phyloP scores from a whole-genome alignment of 805 yeast species.

The Schizosaccharomyces japonicus region DNA sequence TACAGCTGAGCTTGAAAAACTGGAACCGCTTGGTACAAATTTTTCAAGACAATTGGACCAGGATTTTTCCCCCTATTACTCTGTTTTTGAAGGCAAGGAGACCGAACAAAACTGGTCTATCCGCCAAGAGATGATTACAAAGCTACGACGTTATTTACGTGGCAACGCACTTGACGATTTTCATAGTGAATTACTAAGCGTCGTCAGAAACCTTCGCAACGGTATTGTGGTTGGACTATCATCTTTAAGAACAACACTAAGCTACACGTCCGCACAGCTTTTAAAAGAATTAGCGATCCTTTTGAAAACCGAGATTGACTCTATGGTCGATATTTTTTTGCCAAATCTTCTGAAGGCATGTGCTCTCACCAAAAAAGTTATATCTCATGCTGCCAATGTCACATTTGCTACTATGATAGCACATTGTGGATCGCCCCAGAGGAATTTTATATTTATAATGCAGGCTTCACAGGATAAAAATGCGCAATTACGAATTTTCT shows the following conservation, averaged over 20 bases:
- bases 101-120: conserved; percentile 68
- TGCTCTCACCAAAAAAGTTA: conserved; percentile 37
- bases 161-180: conserved; percentile 27
- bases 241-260: conserved; percentile 67
- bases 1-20: not conserved
- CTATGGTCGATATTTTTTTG: conserved; percentile 26
- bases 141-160: conserved; percentile 34
- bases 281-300: conserved; percentile 32
- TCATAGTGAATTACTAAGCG: conserved; percentile 17
- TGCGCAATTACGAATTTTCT: conserved; percentile 41
- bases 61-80: conserved; percentile 10
- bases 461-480: conserved; percentile 43
- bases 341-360: conserved; percentile 29
- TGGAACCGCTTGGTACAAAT: not conserved
- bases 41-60: not conserved
- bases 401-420: conserved; percentile 21
- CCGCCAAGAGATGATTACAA: conserved; percentile 39
- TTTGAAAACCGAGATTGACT: conserved; percentile 13
- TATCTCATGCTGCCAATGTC: conserved; percentile 33
- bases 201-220: conserved; percentile 26
- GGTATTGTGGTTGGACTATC: conserved; percentile 39
- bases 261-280: conserved; percentile 50
- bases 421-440: conserved; percentile 29
- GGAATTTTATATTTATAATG: conserved; percentile 27
- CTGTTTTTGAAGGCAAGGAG: conserved; percentile 43